Conservation (phyloP, 176 grass and related monocot genomes). For the Paspalum notatum region DNA sequence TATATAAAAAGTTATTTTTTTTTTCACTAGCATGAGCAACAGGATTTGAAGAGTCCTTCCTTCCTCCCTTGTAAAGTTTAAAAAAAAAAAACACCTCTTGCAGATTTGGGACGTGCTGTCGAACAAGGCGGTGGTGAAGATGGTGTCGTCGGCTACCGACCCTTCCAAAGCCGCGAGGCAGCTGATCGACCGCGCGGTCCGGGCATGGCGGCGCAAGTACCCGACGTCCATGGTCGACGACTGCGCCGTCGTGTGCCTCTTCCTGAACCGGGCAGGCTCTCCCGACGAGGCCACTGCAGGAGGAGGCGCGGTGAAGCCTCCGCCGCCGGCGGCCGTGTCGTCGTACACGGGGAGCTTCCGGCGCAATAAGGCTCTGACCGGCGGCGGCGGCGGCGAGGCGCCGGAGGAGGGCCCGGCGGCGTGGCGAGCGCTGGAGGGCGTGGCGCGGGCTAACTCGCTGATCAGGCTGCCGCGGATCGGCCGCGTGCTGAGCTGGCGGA, state of each 20-base stretch:
- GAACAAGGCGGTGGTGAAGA: slow-evolving; percentile 67
- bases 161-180: slow-evolving; percentile 58
- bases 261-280: slow-evolving; percentile 38
- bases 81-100: not conserved
- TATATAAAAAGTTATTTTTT: too few species aligned
- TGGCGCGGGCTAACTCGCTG: slow-evolving; percentile 65
- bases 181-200: slow-evolving; percentile 56
- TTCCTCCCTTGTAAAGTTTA: too few species aligned
- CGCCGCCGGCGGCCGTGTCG: not conserved
- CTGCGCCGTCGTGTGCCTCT: slow-evolving; percentile 74
- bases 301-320: not conserved
- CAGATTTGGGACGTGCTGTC: slow-evolving; percentile 90
- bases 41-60: too few species aligned
- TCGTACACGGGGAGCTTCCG: slow-evolving; percentile 51
- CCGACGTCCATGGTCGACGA: slow-evolving; percentile 81
- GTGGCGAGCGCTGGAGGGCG: slow-evolving; percentile 66
- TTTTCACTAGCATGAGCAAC: too few species aligned
- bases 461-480: slow-evolving; percentile 59
- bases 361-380: slow-evolving; percentile 19
- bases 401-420: slow-evolving; percentile 36
- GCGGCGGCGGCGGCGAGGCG: not conserved
- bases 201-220: slow-evolving; percentile 65
- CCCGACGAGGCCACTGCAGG: not conserved
- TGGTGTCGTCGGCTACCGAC: slow-evolving; percentile 53
- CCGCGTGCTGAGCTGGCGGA: slow-evolving; percentile 54